A percentile compares a stretch with the other conserved stretches of the same genome.
Evolutionary conservation across 495 filamentous ascomycete species (phyloP).

Genomic region (Tuber brumale): DNA sequence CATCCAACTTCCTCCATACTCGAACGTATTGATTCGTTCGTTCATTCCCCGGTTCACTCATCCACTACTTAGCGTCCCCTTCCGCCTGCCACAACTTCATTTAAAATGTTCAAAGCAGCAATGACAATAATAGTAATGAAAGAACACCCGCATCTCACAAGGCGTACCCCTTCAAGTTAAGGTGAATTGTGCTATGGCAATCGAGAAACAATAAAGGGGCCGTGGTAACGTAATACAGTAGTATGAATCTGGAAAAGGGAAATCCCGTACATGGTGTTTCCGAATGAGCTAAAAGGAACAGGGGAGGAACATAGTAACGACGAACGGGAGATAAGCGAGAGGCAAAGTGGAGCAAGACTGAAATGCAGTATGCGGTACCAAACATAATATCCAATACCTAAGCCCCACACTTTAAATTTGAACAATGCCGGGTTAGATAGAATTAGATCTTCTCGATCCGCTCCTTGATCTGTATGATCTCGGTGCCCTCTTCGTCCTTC

Average conservation of each 20-base stretch:
- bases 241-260: background rate
- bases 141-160: background rate
- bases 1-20: no score
- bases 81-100: background rate
- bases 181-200: background rate
- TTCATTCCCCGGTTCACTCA: background rate
- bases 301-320: background rate
- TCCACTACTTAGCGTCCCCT: background rate
- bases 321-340: background rate
- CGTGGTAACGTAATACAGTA: background rate
- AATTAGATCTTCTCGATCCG: background rate
- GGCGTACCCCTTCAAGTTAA: background rate
- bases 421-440: background rate
- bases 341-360: background rate
- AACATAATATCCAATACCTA: background rate
- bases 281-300: background rate
- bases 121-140: background rate
- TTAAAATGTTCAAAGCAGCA: background rate
- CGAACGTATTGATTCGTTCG: background rate
- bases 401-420: background rate
- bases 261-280: background rate
- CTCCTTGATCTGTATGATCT: background rate
- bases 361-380: background rate
- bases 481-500: constrained; percentile 34
- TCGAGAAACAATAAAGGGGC: background rate